A percentile compares a stretch with the other conserved stretches of the same genome.
Evolutionary conservation across 148 eudicot species (phyloP).

Genomic region (Rheum nobile): DNA sequence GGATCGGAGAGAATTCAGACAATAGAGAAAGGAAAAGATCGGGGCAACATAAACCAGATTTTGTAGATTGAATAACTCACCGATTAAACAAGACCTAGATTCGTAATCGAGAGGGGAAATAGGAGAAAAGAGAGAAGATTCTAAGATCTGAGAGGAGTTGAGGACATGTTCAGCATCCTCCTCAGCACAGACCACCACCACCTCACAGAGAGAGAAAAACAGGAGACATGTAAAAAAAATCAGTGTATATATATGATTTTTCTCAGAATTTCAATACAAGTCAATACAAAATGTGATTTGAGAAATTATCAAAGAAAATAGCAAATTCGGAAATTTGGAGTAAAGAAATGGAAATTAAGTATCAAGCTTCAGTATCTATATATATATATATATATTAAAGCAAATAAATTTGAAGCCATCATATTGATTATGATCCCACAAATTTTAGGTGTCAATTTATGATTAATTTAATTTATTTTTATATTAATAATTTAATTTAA

Average conservation of each 20-base stretch:
- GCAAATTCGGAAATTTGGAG: neutral
- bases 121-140: neutral
- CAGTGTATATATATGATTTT: neutral
- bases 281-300: neutral
- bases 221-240: neutral
- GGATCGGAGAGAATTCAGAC: conserved; percentile 11
- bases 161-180: conserved; percentile 23
- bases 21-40: conserved; percentile 10
- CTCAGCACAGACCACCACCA: neutral
- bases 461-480: too few relatives aligned
- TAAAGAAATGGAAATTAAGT: neutral
- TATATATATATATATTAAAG: too few relatives aligned
- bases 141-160: conserved; percentile 28
- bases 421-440: too few relatives aligned
- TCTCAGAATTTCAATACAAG: neutral
- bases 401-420: too few relatives aligned
- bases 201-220: neutral
- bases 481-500: too few relatives aligned
- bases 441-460: too few relatives aligned
- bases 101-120: conserved; percentile 13
- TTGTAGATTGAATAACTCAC: conserved; percentile 13
- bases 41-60: conserved; percentile 8
- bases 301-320: neutral
- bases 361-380: too few relatives aligned
- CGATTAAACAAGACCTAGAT: conserved; percentile 24